A percentile compares a stretch with the other conserved stretches of the same genome.
Conservation (phyloP, 176 grass and related monocot genomes). For the Musa beccarii region DNA sequence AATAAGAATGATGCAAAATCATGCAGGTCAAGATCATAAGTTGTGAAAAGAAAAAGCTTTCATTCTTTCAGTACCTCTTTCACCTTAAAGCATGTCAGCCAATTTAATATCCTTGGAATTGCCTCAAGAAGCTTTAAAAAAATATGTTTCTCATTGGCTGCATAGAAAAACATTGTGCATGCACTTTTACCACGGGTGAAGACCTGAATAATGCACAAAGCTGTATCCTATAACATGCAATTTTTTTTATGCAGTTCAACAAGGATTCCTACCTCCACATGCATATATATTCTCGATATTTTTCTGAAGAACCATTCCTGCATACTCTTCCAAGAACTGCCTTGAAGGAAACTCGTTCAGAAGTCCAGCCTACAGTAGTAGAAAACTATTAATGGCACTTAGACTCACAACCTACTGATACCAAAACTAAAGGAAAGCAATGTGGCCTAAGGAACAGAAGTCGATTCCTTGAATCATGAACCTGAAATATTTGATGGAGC, state of each 20-base stretch:
- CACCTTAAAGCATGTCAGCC: slow-evolving; percentile 58
- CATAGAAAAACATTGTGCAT: slow-evolving; percentile 18
- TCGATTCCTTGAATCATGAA: slow-evolving; percentile 24
- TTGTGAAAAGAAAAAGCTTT: background rate
- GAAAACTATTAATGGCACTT: slow-evolving; percentile 2
- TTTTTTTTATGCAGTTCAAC: background rate
- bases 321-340: slow-evolving; percentile 63
- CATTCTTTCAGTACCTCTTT: slow-evolving; percentile 22
- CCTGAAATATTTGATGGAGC: slow-evolving; percentile 99
- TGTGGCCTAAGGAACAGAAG: slow-evolving; percentile 1
- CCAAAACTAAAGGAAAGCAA: slow-evolving; percentile 21
- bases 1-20: background rate
- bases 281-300: slow-evolving; percentile 85
- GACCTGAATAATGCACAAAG: background rate
- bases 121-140: slow-evolving; percentile 51
- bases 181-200: background rate
- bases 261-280: slow-evolving; percentile 52
- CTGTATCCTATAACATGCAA: background rate
- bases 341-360: slow-evolving; percentile 50
- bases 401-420: slow-evolving; percentile 3
- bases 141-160: slow-evolving; percentile 54
- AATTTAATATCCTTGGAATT: slow-evolving; percentile 71
- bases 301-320: slow-evolving; percentile 63
- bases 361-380: slow-evolving; percentile 59
- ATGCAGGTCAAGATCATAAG: too few species aligned